phyloP scores from a whole-genome alignment of 768 basidiomycete genomes.

The Boletus sp. region DNA sequence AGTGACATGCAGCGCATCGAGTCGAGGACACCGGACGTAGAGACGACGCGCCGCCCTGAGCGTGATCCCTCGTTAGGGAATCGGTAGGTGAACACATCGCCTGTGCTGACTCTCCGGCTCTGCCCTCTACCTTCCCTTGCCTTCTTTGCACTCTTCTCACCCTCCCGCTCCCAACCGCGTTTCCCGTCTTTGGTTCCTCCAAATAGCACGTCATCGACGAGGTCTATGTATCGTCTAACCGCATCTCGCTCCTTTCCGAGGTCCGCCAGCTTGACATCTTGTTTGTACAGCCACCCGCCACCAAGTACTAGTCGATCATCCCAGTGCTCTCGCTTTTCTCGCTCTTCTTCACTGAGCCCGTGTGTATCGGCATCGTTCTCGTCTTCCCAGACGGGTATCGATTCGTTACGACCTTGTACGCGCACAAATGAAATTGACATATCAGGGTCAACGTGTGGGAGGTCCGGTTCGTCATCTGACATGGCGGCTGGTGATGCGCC shows the following conservation, averaged over 20 bases:
- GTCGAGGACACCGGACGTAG: conserved; percentile 52
- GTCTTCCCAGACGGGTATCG: conserved; percentile 81
- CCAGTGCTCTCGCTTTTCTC: conserved; percentile 68
- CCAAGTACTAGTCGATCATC: conserved; percentile 78
- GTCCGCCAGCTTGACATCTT: conserved; percentile 53
- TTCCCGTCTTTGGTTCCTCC: conserved; percentile 49
- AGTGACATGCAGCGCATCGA: conserved; percentile 48
- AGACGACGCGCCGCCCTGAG: conserved; percentile 50
- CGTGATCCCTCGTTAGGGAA: conserved; percentile 19
- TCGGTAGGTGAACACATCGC: conserved; percentile 27
- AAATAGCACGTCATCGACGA: conserved; percentile 80
- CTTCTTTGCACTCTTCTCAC: conserved; percentile 44
- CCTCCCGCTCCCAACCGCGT: conserved; percentile 47
- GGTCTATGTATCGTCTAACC: conserved; percentile 61
- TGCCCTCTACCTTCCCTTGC: conserved; percentile 38
- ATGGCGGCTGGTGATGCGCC: conserved; percentile 41
- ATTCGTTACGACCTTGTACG: conserved; percentile 60
- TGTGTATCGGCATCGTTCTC: conserved; percentile 46
- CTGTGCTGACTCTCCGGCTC: conserved; percentile 31
- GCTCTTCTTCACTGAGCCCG: conserved; percentile 45
- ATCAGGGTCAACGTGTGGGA: conserved; percentile 48
- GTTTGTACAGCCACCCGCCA: conserved; percentile 78
- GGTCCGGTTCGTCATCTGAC: conserved; percentile 37
- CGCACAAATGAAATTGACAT: conserved; percentile 65
- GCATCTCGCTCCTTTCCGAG: conserved; percentile 55